Percentiles rank a stretch among this genome's conserved stretches.
These are phyloP conservation scores for Plantago rigida DNA, from an alignment of 305 asterid species.

Conservation along the genomic window DNA sequence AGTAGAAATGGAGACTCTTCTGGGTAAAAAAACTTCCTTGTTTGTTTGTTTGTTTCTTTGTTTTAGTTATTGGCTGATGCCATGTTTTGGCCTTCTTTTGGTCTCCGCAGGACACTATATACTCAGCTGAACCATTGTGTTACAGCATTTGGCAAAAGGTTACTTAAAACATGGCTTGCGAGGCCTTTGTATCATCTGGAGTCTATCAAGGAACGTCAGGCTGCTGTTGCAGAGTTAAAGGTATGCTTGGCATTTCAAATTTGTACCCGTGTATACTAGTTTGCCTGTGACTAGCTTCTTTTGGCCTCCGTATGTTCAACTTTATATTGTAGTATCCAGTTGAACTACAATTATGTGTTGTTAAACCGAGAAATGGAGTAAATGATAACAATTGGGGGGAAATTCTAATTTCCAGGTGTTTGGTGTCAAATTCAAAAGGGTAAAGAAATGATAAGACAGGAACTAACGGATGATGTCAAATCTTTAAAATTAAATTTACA, in stretches of 20 bases:
- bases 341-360: not conserved
- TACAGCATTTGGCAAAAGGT: constrained; percentile 85
- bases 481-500: too few relatives aligned
- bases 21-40: constrained; percentile 55
- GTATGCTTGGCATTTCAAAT: constrained; percentile 30
- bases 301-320: constrained; percentile 7
- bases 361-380: not conserved
- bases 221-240: constrained; percentile 80
- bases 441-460: not conserved
- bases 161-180: constrained; percentile 85
- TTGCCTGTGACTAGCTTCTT: constrained; percentile 8
- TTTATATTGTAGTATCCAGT: constrained; percentile 8
- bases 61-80: constrained; percentile 13
- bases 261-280: constrained; percentile 7
- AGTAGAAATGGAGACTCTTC: constrained; percentile 77
- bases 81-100: constrained; percentile 11
- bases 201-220: constrained; percentile 81
- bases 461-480: not conserved
- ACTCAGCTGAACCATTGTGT: constrained; percentile 81
- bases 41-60: not conserved
- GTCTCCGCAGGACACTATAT: constrained; percentile 62
- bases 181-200: constrained; percentile 72
- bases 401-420: not conserved
- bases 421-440: not conserved
- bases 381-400: not conserved